phyloP scores from a whole-genome alignment of 2,329 filamentous ascomycete genomes.

The Penicillium sp. region DNA sequence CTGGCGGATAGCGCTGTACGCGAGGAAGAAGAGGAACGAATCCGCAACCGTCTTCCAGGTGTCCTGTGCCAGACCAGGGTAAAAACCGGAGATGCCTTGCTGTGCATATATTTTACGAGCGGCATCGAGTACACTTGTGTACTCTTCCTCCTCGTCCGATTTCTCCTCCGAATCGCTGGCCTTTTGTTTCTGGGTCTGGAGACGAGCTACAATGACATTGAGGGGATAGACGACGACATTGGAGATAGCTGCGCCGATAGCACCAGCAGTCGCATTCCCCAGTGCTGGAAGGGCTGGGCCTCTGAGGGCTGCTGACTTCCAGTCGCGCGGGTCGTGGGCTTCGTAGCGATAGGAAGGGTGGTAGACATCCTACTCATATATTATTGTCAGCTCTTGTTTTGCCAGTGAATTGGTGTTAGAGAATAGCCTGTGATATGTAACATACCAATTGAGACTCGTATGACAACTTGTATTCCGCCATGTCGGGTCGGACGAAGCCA shows the following conservation, averaged over 20 bases:
- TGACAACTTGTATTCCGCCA: conserved; percentile 72
- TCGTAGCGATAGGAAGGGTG: conserved; percentile 48
- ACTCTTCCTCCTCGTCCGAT: conserved; percentile 50
- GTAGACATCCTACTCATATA: conserved; percentile 44
- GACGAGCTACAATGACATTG: conserved; percentile 76
- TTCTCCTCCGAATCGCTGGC: conserved; percentile 37
- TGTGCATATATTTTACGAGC: conserved; percentile 68
- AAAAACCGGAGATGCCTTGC: conserved; percentile 76
- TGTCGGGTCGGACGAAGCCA: conserved; percentile 17
- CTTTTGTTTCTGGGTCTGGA: conserved; percentile 69
- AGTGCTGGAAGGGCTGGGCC: conserved; percentile 66
- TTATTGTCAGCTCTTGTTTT: not conserved
- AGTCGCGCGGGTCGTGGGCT: conserved; percentile 31
- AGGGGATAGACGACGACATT: conserved; percentile 80
- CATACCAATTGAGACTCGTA: conserved; percentile 46
- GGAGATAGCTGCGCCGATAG: conserved; percentile 74
- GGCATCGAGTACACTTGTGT: conserved; percentile 69
- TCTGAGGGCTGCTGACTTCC: conserved; percentile 34
- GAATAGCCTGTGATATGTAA: not conserved
- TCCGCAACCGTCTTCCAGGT: conserved; percentile 70
- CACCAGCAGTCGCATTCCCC: conserved; percentile 79
- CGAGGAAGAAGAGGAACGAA: conserved; percentile 83
- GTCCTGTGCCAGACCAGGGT: conserved; percentile 64
- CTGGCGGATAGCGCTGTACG: conserved; percentile 64
- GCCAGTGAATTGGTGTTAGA: not conserved